Evolutionary conservation across 495 filamentous ascomycete genomes (phyloP), one percentile per base, ranked within the genome.

Genomic region (Immersiella caudata): DNA sequence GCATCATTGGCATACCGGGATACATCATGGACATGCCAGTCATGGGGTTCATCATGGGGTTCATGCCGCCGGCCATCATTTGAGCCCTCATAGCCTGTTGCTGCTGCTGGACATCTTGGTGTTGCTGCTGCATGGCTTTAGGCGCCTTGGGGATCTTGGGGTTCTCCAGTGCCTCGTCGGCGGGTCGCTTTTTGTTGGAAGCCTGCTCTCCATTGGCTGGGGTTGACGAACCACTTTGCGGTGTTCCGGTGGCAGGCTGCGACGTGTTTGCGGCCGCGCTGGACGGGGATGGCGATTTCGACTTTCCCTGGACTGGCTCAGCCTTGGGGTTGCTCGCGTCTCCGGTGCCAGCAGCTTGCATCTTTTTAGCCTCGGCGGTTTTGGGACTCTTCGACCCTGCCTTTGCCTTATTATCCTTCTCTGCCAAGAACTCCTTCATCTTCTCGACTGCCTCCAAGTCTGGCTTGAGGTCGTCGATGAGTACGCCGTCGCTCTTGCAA

Each of bases 381-480:
- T 67, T 59, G n/a, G 79, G 79, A 58, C 74, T 82, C 65, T 80
- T 75, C 6, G 79, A 78, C 62, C 74, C 65, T 27, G 77, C 72
- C 68, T 81, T 83, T 60, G 80, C 79, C 75, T 85, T 87, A 60
- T 78, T 78, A 63, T 92, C 89, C 78, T 88, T 92, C 64, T 87
- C 85, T 65, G 84, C 88, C 67, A 95, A 85, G 70, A 89, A 97
- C n/a, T 77, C 81, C 79, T 91, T 90, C 68, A 96, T 89, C 79
- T 93, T 95, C 62, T 85, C 79, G 65, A 85, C 83, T 35, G 87
- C 86, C 65, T 94, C 93, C 59, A 91, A 89, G 79, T 98, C 94
- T 65, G 86, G 77, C 73, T 86, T 86, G 62, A 99, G 87, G 79
- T 97, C 89, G 87, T 97, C 96, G 79, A 98, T 90, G 65, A 97